Evolutionary conservation across 192 early-diverging fungal genomes (phyloP), one percentile per base, ranked within the genome.

Genomic region (Coemansia sp.): DNA sequence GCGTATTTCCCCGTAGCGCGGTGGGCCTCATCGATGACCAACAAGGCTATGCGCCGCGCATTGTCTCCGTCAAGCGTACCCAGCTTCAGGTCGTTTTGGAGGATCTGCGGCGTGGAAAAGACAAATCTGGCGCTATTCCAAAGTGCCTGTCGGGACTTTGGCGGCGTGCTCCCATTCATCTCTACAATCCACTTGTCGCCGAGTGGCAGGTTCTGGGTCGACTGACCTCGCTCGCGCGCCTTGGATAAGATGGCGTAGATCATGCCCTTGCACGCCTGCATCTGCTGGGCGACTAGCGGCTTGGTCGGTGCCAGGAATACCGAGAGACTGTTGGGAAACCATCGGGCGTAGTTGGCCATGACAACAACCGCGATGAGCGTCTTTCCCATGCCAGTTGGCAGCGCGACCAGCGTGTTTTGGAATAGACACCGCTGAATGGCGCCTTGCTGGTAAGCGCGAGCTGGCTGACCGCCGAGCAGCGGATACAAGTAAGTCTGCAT

Each of bases 11-110:
- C 95, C 1, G 88, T 90, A 5, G 94, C 92, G 9, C 89, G 77
- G 71, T 97, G 95, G 0, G 95, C 95, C 68, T 97, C 95, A 58
- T 97, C 95, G 6, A 96, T 79, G 8, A 97, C 93, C n/a, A 95
- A 20, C 39, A 84, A 83, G 0, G 78, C 71, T 39, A 97, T 82
- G 9, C 87, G 71, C 23, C 83, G 69, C 6, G 88, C 86, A 13
- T 89, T 67, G 13, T 70, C 71, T 9, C 42, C 26, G 35, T 48
- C 87, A 62, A 92, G 92, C 10, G 84, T 86, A 4, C 84, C 86
- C 0, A 75, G 65, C 5, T 84, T 82, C 21, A 97, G 63, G 64
- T 97, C 95, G 69, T 97, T 96, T 33, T 93, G 86, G 31, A 96
- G 70, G 16, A 91, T 85, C 70, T 97, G 93, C 1, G 95, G 94